These are phyloP conservation scores for Candida insectorum DNA, from an alignment of 805 yeast genomes.

Conservation along the genomic window DNA sequence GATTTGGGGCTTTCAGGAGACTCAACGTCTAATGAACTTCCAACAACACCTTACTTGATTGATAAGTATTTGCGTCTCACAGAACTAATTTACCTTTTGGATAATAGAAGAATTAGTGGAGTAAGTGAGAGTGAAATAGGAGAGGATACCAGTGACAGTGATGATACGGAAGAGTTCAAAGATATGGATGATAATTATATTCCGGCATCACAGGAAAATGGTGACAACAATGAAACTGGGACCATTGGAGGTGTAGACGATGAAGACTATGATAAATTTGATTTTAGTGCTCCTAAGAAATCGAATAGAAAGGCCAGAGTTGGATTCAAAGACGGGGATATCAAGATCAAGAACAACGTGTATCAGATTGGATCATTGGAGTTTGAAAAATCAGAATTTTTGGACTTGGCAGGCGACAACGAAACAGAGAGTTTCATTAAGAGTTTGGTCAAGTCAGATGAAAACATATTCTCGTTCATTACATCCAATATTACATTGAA, in stretches of 20 bases:
- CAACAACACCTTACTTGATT: constrained; percentile 64
- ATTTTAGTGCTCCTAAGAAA: neutral
- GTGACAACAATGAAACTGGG: constrained; percentile 1
- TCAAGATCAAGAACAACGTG: constrained; percentile 24
- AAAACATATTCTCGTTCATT: constrained; percentile 37
- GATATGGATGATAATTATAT: constrained; percentile 4
- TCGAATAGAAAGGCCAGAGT: constrained; percentile 6
- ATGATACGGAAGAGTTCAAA: constrained; percentile 5
- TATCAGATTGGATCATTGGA: constrained; percentile 47
- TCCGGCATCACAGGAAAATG: neutral
- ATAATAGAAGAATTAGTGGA: constrained; percentile 9
- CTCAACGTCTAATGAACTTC: constrained; percentile 53
- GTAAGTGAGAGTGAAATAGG: constrained; percentile 1
- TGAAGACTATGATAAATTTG: constrained; percentile 5
- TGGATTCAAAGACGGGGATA: constrained; percentile 15
- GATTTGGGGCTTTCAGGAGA: constrained; percentile 53
- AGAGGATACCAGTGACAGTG: constrained; percentile 5
- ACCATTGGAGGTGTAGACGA: constrained; percentile 3
- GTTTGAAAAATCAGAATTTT: constrained; percentile 50
- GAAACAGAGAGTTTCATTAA: constrained; percentile 61
- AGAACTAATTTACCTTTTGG: constrained; percentile 51
- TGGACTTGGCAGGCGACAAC: constrained; percentile 30
- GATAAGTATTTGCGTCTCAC: constrained; percentile 62
- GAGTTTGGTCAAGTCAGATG: constrained; percentile 28
- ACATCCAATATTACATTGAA: constrained; percentile 39